Percentiles rank a stretch among this genome's conserved stretches.
Evolutionary conservation across 345 rosid species (phyloP).

Genomic region (Reutealis trisperma): DNA sequence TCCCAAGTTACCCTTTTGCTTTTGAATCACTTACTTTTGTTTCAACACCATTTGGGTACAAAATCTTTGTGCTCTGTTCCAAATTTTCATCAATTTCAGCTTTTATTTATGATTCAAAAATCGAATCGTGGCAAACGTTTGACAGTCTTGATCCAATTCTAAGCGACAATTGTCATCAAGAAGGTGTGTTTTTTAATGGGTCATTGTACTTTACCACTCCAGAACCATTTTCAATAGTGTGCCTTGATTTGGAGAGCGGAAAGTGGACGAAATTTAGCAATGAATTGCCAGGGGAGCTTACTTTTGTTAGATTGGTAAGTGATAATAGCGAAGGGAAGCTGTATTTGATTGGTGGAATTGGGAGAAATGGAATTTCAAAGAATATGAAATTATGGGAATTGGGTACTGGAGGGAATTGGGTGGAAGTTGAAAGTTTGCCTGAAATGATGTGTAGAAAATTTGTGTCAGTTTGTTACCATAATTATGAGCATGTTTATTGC

Average conservation of each 20-base stretch:
- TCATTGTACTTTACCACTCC: slow-evolving; percentile 57
- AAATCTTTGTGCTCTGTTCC: slow-evolving; percentile 58
- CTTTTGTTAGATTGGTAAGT: slow-evolving; percentile 67
- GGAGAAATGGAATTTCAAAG: slow-evolving; percentile 78
- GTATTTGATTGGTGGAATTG: slow-evolving; percentile 83
- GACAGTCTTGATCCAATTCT: slow-evolving; percentile 45
- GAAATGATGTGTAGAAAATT: slow-evolving; percentile 78
- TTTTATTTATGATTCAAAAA: slow-evolving; percentile 60
- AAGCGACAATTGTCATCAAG: slow-evolving; percentile 49
- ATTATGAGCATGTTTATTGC: slow-evolving; percentile 85
- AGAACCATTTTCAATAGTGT: slow-evolving; percentile 61
- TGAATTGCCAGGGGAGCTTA: slow-evolving; percentile 51
- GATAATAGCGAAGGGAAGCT: slow-evolving; percentile 47
- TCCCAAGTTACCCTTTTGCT: slow-evolving; percentile 63
- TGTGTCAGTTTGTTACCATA: slow-evolving; percentile 81
- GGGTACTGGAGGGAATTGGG: slow-evolving; percentile 45
- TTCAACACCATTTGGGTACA: slow-evolving; percentile 49
- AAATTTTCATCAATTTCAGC: slow-evolving; percentile 37
- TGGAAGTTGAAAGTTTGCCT: slow-evolving; percentile 65
- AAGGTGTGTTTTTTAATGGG: slow-evolving; percentile 57
- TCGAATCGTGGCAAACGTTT: slow-evolving; percentile 50
- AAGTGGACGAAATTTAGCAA: slow-evolving; percentile 37
- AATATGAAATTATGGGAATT: slow-evolving; percentile 70
- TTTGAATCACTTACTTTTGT: slow-evolving; percentile 66
- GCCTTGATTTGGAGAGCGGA: slow-evolving; percentile 51